phyloP scores from a whole-genome alignment of 495 filamentous ascomycete genomes.

The Penicillium goetzii region DNA sequence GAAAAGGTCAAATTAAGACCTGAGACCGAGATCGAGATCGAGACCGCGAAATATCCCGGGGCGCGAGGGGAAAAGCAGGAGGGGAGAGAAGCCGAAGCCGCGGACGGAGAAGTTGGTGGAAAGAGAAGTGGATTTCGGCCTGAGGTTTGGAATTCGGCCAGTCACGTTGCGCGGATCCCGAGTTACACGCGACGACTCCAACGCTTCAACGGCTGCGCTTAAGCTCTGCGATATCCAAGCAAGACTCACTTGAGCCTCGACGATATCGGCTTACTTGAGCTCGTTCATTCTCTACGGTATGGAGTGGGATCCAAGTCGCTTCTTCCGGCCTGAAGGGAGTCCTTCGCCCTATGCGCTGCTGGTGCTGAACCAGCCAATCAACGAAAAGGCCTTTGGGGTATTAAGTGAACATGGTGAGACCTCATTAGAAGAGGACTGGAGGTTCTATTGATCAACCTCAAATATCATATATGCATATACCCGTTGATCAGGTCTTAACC shows the following conservation, averaged over 20 bases:
- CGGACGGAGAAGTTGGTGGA: constrained; percentile 33
- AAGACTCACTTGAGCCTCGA: background rate
- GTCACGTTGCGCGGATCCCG: constrained; percentile 34
- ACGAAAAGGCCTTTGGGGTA: constrained; percentile 47
- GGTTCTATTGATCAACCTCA: background rate
- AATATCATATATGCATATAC: background rate
- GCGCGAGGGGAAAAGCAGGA: constrained; percentile 17
- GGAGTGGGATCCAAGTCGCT: constrained; percentile 58
- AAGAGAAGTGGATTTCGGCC: constrained; percentile 34
- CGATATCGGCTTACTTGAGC: background rate
- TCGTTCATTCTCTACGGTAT: constrained; percentile 20
- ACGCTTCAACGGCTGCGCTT: constrained; percentile 4
- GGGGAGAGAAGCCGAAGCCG: constrained; percentile 13
- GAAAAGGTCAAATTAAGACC: constrained; percentile 16
- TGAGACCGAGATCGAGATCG: constrained; percentile 11
- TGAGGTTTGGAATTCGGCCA: constrained; percentile 29
- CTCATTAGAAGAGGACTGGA: background rate
- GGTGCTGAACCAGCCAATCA: constrained; percentile 73
- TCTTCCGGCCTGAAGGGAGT: constrained; percentile 45
- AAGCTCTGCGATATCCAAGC: background rate
- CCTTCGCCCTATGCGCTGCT: constrained; percentile 60
- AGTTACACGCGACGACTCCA: constrained; percentile 22
- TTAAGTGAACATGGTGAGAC: constrained; percentile 62
- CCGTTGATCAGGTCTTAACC: background rate
- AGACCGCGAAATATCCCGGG: constrained; percentile 22